Percentiles rank a stretch among this genome's conserved stretches.
Evolutionary conservation across 108 stramenopile genomes (phyloP).

Genomic region (Schizochytrium sp.): DNA sequence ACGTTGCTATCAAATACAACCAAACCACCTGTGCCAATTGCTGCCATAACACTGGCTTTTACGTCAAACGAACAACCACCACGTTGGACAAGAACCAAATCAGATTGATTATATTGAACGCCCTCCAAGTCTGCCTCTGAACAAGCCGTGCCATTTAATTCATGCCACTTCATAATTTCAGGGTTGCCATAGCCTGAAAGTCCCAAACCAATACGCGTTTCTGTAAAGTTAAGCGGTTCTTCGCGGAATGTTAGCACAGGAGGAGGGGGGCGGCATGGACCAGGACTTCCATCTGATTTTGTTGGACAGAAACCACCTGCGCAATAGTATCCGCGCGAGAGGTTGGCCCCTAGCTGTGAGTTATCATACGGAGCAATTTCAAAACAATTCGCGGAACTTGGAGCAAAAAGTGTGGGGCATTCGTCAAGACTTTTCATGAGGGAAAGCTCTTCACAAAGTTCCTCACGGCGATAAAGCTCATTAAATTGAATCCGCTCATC

Average conservation of each 20-base stretch:
- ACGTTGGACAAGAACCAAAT: not conserved
- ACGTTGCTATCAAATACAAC: not conserved
- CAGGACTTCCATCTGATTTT: not conserved
- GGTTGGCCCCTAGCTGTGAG: not conserved
- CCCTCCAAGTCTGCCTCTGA: not conserved
- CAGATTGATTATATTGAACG: not conserved
- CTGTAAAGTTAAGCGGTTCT: conserved; percentile 10
- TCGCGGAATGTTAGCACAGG: conserved; percentile 15
- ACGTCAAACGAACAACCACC: conserved; percentile 21
- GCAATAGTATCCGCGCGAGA: conserved; percentile 36
- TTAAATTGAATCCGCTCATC: conserved; percentile 31
- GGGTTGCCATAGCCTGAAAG: conserved; percentile 27
- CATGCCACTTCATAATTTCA: not conserved
- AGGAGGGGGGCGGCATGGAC: not conserved
- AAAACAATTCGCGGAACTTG: not conserved
- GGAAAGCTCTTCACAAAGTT: conserved; percentile 29
- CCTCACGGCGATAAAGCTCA: conserved; percentile 27
- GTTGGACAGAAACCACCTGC: conserved; percentile 41
- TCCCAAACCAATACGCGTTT: not conserved
- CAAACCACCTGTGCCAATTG: not conserved
- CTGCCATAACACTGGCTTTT: not conserved
- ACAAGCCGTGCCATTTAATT: not conserved
- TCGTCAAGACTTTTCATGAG: not conserved
- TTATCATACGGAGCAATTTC: not conserved
- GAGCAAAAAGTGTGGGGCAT: not conserved